phyloP scores from a whole-genome alignment of 176 grass and related monocot species.

The Alloteropsis semialata region DNA sequence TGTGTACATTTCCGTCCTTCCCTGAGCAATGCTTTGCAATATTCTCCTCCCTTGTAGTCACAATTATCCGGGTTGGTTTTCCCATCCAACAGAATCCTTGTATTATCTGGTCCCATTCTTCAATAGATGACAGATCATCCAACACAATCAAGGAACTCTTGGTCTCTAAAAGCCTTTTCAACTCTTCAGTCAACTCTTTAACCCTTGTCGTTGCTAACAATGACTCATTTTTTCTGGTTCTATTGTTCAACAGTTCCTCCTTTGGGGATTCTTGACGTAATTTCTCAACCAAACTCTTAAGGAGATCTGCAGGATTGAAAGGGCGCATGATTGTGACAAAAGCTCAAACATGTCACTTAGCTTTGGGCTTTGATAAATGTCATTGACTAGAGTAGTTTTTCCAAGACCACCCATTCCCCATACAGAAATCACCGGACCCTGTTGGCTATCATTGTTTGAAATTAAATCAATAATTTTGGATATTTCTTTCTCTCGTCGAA shows the following conservation, averaged over 20 bases:
- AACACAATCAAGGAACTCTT: slow-evolving; percentile 11
- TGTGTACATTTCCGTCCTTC: background rate
- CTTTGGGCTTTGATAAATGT: background rate
- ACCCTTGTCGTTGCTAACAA: no score
- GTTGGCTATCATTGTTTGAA: fast-evolving
- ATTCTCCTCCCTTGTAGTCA: background rate
- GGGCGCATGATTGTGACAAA: slow-evolving; percentile 14
- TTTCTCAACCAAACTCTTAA: background rate
- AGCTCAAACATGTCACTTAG: background rate
- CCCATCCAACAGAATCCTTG: background rate
- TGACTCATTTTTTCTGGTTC: background rate
- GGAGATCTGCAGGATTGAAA: background rate
- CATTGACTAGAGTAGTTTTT: slow-evolving; percentile 27
- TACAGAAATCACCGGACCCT: background rate
- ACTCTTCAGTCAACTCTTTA: background rate
- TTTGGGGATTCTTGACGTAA: background rate
- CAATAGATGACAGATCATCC: background rate
- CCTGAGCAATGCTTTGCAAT: background rate
- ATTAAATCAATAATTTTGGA: background rate
- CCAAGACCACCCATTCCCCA: slow-evolving; percentile 32
- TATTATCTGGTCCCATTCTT: background rate
- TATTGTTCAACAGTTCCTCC: background rate
- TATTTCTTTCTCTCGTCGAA: background rate
- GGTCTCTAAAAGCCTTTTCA: background rate
- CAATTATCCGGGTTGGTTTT: background rate